Conservation (phyloP, 768 basidiomycete genomes). For the Boletus tomentosulus region DNA sequence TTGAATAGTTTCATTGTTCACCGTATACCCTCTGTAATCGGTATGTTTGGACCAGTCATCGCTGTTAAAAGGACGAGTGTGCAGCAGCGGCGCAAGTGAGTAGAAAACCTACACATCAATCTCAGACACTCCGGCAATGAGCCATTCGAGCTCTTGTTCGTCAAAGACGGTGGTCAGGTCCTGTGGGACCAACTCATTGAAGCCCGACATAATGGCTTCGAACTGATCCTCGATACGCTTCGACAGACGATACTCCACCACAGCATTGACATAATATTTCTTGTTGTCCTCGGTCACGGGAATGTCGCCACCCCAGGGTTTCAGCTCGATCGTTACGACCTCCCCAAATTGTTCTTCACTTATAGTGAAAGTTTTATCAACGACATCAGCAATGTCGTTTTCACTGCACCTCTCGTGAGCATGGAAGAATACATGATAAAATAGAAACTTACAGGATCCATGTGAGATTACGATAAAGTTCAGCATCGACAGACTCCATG, state of each 20-base stretch:
- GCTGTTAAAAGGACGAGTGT: constrained; percentile 32
- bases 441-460: constrained; percentile 90
- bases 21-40: constrained; percentile 94
- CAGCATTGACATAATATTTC: constrained; percentile 92
- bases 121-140: constrained; percentile 99
- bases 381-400: constrained; percentile 96
- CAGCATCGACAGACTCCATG: constrained; percentile 94
- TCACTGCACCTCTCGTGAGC: constrained; percentile 49
- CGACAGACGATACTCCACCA: constrained; percentile 97
- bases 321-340: constrained; percentile 94
- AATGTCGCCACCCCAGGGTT: constrained; percentile 79
- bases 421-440: neutral
- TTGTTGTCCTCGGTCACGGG: constrained; percentile 98
- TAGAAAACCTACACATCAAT: constrained; percentile 81
- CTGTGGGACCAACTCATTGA: constrained; percentile 97
- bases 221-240: constrained; percentile 98
- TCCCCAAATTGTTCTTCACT: constrained; percentile 98
- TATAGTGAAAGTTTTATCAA: constrained; percentile 96
- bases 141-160: constrained; percentile 92
- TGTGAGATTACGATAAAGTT: constrained; percentile 88
- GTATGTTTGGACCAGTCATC: constrained; percentile 99
- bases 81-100: neutral
- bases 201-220: constrained; percentile 99
- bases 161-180: constrained; percentile 98
- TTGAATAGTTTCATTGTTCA: constrained; percentile 93